phyloP scores from a whole-genome alignment of 495 filamentous ascomycete genomes.

The Xanthoparmelia taractica region DNA sequence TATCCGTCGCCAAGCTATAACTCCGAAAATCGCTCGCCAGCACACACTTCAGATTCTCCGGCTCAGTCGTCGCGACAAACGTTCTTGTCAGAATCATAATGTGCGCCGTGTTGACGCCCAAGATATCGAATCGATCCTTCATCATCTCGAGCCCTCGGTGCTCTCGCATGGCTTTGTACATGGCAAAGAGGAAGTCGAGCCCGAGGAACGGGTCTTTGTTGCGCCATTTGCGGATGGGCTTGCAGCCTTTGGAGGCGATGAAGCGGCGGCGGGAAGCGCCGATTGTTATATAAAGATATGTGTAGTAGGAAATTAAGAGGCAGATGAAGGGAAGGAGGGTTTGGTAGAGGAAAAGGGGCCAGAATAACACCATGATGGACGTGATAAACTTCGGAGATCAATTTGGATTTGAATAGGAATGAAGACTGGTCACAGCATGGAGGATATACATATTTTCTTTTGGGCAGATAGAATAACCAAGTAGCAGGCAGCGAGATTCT shows the following conservation, averaged over 20 bases:
- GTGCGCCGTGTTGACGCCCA: conserved; percentile 23
- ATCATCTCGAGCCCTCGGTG: conserved; percentile 31
- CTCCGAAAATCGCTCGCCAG: conserved; percentile 53
- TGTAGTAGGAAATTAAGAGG: neutral
- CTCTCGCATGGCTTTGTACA: conserved; percentile 29
- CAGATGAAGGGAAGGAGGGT: neutral
- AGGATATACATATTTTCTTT: neutral
- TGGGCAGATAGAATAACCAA: neutral
- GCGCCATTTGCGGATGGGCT: conserved; percentile 7
- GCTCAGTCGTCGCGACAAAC: conserved; percentile 46
- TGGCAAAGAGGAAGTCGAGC: conserved; percentile 27
- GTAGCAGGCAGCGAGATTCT: neutral
- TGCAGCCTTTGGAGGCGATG: conserved; percentile 21
- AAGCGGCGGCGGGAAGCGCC: conserved; percentile 11
- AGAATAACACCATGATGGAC: conserved; percentile 5
- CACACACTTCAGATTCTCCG: conserved; percentile 56
- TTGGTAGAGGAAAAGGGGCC: conserved; percentile 6
- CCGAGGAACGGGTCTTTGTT: conserved; percentile 20
- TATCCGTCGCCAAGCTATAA: conserved; percentile 47
- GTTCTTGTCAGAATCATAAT: conserved; percentile 19
- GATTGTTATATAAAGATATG: neutral
- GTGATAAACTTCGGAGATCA: neutral
- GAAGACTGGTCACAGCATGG: no score
- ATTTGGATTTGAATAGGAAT: no score
- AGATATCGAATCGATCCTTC: conserved; percentile 22